These are phyloP conservation scores for Plasmodiophora brassicae DNA, from an alignment of 208 protist genomes.

Conservation along the genomic window DNA sequence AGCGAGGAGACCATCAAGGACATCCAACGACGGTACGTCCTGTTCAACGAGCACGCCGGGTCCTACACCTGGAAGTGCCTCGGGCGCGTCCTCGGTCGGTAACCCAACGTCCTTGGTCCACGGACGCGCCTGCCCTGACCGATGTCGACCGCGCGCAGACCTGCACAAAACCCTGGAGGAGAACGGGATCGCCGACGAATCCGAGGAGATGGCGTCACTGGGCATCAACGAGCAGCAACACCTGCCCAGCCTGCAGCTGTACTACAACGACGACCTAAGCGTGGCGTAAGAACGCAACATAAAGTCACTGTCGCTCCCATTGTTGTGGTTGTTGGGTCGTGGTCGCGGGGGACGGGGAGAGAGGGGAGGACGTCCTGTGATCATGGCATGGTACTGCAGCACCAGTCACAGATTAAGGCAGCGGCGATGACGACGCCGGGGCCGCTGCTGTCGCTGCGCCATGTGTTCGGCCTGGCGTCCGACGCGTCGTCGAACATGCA, in stretches of 20 bases:
- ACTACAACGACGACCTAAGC: conserved; percentile 55
- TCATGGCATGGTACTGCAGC: too few relatives aligned
- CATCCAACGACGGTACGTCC: conserved; percentile 47
- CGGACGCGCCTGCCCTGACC: background rate
- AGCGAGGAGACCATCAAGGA: conserved; percentile 50
- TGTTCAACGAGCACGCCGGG: conserved; percentile 45
- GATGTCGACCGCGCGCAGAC: conserved; percentile 25
- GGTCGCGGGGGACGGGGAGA: too few relatives aligned
- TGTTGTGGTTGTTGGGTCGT: too few relatives aligned
- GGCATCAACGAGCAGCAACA: conserved; percentile 43
- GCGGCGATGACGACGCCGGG: background rate
- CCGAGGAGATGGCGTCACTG: conserved; percentile 33
- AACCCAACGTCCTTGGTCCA: background rate
- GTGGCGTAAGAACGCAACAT: too few relatives aligned
- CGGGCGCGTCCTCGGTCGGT: background rate
- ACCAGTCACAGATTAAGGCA: too few relatives aligned
- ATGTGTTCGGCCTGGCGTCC: conserved; percentile 82
- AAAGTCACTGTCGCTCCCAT: too few relatives aligned
- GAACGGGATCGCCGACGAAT: conserved; percentile 51
- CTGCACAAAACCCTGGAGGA: conserved; percentile 48
- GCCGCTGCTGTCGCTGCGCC: conserved; percentile 73
- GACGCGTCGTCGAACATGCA: conserved; percentile 81
- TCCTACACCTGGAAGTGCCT: conserved; percentile 53
- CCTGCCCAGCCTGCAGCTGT: conserved; percentile 50
- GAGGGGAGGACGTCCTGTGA: too few relatives aligned